Conservation (phyloP, 225 moss, liverwort and hornwort species). For the Bryum argenteum region DNA sequence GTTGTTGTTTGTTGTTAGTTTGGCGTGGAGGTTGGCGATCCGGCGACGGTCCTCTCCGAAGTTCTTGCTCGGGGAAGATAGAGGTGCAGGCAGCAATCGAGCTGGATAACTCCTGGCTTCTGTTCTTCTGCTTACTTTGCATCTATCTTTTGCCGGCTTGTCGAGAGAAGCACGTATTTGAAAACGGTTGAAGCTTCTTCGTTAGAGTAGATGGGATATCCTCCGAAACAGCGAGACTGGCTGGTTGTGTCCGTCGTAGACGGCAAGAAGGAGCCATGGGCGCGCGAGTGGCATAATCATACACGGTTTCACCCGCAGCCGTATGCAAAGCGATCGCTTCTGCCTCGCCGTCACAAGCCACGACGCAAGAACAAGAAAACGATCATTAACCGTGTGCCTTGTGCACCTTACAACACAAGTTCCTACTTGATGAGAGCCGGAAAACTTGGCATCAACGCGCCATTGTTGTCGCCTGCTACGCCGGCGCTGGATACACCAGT, state of each 20-base stretch:
- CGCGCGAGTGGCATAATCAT: conserved; percentile 45
- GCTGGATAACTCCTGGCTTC: conserved; percentile 66
- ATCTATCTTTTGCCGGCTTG: conserved; percentile 45
- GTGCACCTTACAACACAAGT: conserved; percentile 73
- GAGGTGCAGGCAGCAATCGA: conserved; percentile 62
- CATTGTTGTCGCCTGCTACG: conserved; percentile 61
- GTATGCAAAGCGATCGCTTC: conserved; percentile 45
- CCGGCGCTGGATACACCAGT: conserved; percentile 59
- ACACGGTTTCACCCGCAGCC: conserved; percentile 39
- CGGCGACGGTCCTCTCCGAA: conserved; percentile 39
- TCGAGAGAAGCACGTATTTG: conserved; percentile 58
- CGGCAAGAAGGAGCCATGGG: conserved; percentile 48
- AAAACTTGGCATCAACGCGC: conserved; percentile 77
- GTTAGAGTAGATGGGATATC: conserved; percentile 64
- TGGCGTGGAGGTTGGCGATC: conserved; percentile 30
- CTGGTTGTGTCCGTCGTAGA: conserved; percentile 51
- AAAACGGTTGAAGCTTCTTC: conserved; percentile 58
- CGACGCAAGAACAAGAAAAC: conserved; percentile 60
- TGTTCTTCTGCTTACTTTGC: conserved; percentile 49
- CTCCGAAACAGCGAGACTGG: conserved; percentile 63
- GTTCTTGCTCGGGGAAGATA: conserved; percentile 44
- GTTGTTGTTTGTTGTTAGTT: conserved; percentile 10
- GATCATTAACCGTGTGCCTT: conserved; percentile 55
- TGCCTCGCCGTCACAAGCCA: conserved; percentile 52
- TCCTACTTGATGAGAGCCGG: conserved; percentile 75